Percentiles rank a stretch among this genome's conserved stretches.
These are phyloP conservation scores for Nemania diffusa DNA, from an alignment of 2,329 filamentous ascomycete species.

Conservation along the genomic window DNA sequence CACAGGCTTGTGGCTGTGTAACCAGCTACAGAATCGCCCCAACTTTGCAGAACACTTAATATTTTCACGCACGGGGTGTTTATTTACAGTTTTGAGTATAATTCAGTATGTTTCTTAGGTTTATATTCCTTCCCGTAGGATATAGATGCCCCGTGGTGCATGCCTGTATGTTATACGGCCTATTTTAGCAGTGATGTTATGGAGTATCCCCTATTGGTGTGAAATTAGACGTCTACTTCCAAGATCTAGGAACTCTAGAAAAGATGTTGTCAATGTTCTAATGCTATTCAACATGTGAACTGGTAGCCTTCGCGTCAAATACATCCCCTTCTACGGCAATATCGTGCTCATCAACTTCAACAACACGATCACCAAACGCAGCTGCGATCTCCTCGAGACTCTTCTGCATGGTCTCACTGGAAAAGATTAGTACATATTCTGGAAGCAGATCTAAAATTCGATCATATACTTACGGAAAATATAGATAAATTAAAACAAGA, in stretches of 20 bases:
- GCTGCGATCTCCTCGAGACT: constrained; percentile 61
- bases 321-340: constrained; percentile 8
- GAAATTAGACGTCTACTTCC: too few species aligned
- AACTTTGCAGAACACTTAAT: too few species aligned
- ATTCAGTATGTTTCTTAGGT: too few species aligned
- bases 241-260: not conserved
- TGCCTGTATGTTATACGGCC: too few species aligned
- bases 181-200: too few species aligned
- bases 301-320: constrained; percentile 4
- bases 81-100: too few species aligned
- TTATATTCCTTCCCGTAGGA: too few species aligned
- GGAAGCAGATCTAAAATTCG: not conserved
- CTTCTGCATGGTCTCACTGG: constrained; percentile 58
- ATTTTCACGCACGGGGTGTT: too few species aligned
- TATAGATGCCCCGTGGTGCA: too few species aligned
- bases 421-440: not conserved
- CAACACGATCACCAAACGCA: constrained; percentile 59
- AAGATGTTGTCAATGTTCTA: not conserved
- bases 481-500: constrained; percentile 62
- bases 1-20: not conserved
- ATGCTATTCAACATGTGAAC: not conserved
- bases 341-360: constrained; percentile 39
- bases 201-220: too few species aligned
- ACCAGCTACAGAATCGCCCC: not conserved
- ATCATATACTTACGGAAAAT: constrained; percentile 56